Conservation (phyloP, 768 basidiomycete species). For the Leucocoprinus leucothites region DNA sequence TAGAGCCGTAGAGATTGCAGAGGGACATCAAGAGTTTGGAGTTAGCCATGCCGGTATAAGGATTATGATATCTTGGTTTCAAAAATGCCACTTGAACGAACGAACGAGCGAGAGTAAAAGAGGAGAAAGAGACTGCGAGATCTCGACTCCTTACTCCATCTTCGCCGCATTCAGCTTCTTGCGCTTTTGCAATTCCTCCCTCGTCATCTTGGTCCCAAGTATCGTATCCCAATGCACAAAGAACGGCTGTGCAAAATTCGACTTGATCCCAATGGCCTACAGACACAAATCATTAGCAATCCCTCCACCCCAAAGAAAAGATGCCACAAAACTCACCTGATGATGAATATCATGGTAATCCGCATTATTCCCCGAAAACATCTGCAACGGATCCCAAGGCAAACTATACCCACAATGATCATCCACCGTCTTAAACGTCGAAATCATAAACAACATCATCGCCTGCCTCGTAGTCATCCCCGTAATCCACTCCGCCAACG, state of each 20-base stretch:
- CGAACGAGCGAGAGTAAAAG: too few species aligned
- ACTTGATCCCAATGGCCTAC: slow-evolving; percentile 83
- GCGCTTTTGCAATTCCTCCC: slow-evolving; percentile 58
- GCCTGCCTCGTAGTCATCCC: slow-evolving; percentile 80
- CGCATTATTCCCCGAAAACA: slow-evolving; percentile 84
- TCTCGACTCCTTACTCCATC: slow-evolving; percentile 20
- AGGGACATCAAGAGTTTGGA: too few species aligned
- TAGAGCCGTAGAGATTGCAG: too few species aligned
- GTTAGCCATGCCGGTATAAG: too few species aligned
- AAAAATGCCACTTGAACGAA: too few species aligned
- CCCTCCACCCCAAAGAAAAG: neutral
- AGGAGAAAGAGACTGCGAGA: too few species aligned
- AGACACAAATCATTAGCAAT: slow-evolving; percentile 1
- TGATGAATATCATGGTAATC: slow-evolving; percentile 99
- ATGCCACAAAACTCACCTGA: slow-evolving; percentile 52
- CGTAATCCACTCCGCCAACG: slow-evolving; percentile 66
- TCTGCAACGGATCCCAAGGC: slow-evolving; percentile 90
- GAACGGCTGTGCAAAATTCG: slow-evolving; percentile 94
- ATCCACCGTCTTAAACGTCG: slow-evolving; percentile 91
- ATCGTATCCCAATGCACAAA: slow-evolving; percentile 92
- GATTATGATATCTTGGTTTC: too few species aligned
- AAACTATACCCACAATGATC: slow-evolving; percentile 91
- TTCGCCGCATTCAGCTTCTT: slow-evolving; percentile 32
- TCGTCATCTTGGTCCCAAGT: slow-evolving; percentile 81
- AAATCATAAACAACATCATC: slow-evolving; percentile 76